Base-by-base conservation (phyloP, 2,329 filamentous ascomycete species). In the Ophiocordyceps unilateralis region DNA sequence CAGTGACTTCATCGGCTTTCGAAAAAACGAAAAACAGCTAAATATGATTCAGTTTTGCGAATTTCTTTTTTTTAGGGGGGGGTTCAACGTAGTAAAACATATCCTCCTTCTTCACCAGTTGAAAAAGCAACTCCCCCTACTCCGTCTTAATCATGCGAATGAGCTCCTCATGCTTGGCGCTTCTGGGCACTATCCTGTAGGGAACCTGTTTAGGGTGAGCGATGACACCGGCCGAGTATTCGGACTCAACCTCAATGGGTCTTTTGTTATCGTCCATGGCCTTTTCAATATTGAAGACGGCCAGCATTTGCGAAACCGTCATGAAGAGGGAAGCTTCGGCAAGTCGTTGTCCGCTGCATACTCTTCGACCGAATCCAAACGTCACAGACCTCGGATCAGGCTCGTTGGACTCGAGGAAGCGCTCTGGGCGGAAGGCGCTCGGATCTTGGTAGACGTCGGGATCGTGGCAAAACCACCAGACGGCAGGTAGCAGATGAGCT, bases 371-470 rank as follows among this genome's bases (percentile, higher is more conserved):
- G 37, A 55, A 65, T 0, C 60, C 62, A 36, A 61, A 65, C 1
- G 50, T 50, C 0, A 53, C 42, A 0, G 39, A 40, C 0, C 22
- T 24, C 0, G 62, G 57, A 7, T 59, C 54, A 1, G 53, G 57
- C 14, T 56, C 54, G 5, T 21, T 2, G 1, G 51, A 50, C 20
- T 38, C 37, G 2, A 63, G 46, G 45, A 51, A 63, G 0, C 61
- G 51, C 2, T 56, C 55, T 1, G 60, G 61, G n/a, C 59, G 48
- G 20, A 65, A 65, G 2, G 23, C 12, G 4, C 45, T 45, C 0
- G 60, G 60, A 12, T 58, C 42, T 0, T 72, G 65, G 54, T 86
- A 84, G 2, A 74, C 74, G 28, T 78, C 73, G 2, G 76, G 72
- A 51, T 85, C 81, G 56, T 84, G 81, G 21, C 78, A 70, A 14